These are phyloP conservation scores for Rhodotorula glutinis DNA, from an alignment of 1,284 basidiomycete genomes.

Conservation along the genomic window DNA sequence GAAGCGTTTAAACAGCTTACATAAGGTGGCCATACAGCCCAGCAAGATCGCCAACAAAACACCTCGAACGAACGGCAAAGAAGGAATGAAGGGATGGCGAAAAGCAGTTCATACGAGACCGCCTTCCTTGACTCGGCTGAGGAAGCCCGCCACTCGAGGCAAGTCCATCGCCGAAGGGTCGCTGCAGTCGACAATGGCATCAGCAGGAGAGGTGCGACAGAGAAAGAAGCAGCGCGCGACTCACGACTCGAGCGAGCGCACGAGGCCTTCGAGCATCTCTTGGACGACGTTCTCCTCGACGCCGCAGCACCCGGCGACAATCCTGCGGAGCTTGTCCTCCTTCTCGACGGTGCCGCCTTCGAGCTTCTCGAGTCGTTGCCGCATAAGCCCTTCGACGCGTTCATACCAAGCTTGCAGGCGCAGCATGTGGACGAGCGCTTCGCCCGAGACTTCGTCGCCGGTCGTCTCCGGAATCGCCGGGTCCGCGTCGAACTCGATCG, in stretches of 20 bases:
- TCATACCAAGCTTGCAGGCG: constrained; percentile 77
- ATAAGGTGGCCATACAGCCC: too few relatives aligned
- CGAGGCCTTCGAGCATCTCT: constrained; percentile 54
- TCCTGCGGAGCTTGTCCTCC: constrained; percentile 38
- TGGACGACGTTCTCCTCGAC: constrained; percentile 38
- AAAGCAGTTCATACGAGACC: too few relatives aligned
- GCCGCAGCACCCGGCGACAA: constrained; percentile 38
- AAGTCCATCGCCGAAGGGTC: constrained; percentile 31
- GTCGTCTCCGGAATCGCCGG: constrained; percentile 55
- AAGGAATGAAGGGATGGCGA: too few relatives aligned
- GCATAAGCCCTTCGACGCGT: constrained; percentile 68
- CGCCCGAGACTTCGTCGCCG: constrained; percentile 15
- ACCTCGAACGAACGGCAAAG: too few relatives aligned
- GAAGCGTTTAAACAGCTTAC: too few relatives aligned
- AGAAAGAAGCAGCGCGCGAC: not conserved
- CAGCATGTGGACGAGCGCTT: constrained; percentile 62
- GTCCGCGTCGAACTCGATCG: constrained; percentile 41
- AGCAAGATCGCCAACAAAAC: too few relatives aligned
- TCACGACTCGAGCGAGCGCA: constrained; percentile 57
- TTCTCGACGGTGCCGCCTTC: constrained; percentile 40
- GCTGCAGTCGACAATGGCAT: not conserved
- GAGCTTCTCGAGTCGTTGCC: constrained; percentile 37
- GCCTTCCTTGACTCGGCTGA: constrained; percentile 33
- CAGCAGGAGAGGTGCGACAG: not conserved
- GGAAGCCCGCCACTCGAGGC: constrained; percentile 28